phyloP scores from a whole-genome alignment of 1,284 basidiomycete species.

The Cutaneotrichosporon daszewskae region DNA sequence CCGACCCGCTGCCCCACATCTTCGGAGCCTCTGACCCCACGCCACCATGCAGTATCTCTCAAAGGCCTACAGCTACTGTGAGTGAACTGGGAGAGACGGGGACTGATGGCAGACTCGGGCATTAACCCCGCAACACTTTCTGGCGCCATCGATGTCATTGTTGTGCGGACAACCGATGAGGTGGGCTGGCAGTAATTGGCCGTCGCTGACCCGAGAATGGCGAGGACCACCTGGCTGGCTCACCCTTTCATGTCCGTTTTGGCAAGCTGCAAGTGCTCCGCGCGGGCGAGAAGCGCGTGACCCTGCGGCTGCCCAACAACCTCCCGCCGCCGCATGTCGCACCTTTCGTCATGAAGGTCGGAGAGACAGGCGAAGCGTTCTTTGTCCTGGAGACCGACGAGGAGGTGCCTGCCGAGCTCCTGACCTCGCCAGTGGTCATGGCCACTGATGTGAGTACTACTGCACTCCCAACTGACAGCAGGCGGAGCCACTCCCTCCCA shows the following conservation, averaged over 20 bases:
- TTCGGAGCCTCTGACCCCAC: no score
- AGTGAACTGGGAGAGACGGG: slow-evolving; percentile 1
- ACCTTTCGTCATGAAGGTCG: slow-evolving; percentile 97
- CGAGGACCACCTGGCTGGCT: slow-evolving; percentile 70
- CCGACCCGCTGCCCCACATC: no score
- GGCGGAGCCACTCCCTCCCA: slow-evolving; percentile 4
- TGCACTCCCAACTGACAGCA: slow-evolving; percentile 2
- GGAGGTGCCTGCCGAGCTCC: slow-evolving; percentile 85
- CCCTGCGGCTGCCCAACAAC: slow-evolving; percentile 59
- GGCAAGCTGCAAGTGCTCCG: slow-evolving; percentile 95
- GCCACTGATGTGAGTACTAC: slow-evolving; percentile 43
- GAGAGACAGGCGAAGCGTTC: slow-evolving; percentile 97
- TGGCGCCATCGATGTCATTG: slow-evolving; percentile 95
- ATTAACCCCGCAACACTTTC: slow-evolving; percentile 92
- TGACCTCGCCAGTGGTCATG: slow-evolving; percentile 81
- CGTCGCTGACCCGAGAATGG: slow-evolving; percentile 25
- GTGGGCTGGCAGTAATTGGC: slow-evolving; percentile 31
- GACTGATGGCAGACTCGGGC: slow-evolving; percentile 41
- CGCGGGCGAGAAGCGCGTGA: slow-evolving; percentile 91
- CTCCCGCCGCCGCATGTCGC: slow-evolving; percentile 44
- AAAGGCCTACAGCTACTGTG: slow-evolving; percentile 46
- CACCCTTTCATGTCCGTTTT: slow-evolving; percentile 96
- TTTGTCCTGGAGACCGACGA: slow-evolving; percentile 97
- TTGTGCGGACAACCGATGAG: slow-evolving; percentile 68
- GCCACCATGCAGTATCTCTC: slow-evolving; percentile 44